These are phyloP conservation scores for Podaxis sp. DNA, from an alignment of 768 basidiomycete genomes.

Conservation along the genomic window DNA sequence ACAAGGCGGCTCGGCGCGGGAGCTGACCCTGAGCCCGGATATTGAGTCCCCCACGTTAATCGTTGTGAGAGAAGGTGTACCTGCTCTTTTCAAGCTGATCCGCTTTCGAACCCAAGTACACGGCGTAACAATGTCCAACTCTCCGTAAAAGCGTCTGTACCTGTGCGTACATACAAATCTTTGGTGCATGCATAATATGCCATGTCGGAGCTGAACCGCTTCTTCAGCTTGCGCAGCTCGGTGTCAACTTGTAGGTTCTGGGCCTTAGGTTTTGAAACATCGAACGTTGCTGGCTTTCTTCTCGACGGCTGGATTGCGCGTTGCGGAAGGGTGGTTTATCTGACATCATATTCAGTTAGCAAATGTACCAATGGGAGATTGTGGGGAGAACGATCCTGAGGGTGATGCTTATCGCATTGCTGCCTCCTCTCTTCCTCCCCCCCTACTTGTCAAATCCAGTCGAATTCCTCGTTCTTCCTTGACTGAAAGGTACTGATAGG, in stretches of 20 bases:
- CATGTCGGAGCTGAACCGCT: background rate
- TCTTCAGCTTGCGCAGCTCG: background rate
- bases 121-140: background rate
- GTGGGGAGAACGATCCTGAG: background rate
- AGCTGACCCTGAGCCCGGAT: background rate
- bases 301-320: background rate
- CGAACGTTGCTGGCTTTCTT: background rate
- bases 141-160: background rate
- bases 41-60: background rate
- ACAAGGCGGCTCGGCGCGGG: background rate
- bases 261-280: background rate
- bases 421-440: background rate
- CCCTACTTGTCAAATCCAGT: background rate
- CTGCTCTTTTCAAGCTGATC: background rate
- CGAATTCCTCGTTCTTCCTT: background rate
- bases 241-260: background rate
- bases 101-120: background rate
- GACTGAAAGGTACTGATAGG: slow-evolving; percentile 8
- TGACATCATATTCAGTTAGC: background rate
- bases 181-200: background rate
- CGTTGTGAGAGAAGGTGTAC: background rate
- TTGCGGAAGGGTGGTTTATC: background rate
- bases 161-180: background rate
- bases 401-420: background rate
- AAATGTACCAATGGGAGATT: background rate